phyloP scores from a whole-genome alignment of 1,139 yeast genomes.

The Nakaseomyces bracarensis region DNA sequence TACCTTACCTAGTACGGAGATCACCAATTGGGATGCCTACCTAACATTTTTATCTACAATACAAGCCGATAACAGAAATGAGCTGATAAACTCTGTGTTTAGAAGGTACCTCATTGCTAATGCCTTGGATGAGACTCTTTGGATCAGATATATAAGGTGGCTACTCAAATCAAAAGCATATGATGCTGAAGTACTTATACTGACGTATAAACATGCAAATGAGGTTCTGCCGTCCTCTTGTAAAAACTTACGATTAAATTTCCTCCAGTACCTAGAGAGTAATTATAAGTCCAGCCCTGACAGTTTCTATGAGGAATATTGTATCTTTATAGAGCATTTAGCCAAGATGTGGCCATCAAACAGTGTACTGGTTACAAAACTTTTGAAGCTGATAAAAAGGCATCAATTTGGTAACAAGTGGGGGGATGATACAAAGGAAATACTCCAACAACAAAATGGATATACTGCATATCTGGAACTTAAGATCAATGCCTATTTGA shows the following conservation, averaged over 20 bases:
- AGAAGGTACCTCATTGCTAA: slow-evolving; percentile 57
- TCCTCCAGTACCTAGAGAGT: slow-evolving; percentile 16
- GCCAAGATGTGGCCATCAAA: slow-evolving; percentile 19
- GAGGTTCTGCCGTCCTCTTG: slow-evolving; percentile 16
- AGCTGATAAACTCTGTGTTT: slow-evolving; percentile 29
- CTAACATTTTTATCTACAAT: not conserved
- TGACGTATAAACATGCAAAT: slow-evolving; percentile 19
- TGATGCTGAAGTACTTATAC: slow-evolving; percentile 9
- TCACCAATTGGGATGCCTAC: not conserved
- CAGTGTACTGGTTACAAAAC: slow-evolving; percentile 15
- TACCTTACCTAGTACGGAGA: slow-evolving; percentile 23
- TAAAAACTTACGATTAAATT: slow-evolving; percentile 16
- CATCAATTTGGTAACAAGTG: slow-evolving; percentile 18
- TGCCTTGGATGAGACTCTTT: slow-evolving; percentile 42
- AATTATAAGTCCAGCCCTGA: slow-evolving; percentile 13
- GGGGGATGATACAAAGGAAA: slow-evolving; percentile 18
- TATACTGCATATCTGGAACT: slow-evolving; percentile 24
- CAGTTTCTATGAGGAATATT: slow-evolving; percentile 13
- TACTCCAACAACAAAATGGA: slow-evolving; percentile 19
- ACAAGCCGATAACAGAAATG: not conserved
- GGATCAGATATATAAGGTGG: slow-evolving; percentile 52
- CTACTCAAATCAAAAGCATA: slow-evolving; percentile 19
- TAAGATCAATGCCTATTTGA: slow-evolving; percentile 21
- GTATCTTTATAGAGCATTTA: slow-evolving; percentile 12
- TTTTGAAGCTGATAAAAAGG: slow-evolving; percentile 19